phyloP scores from a whole-genome alignment of 495 filamentous ascomycete genomes.

The Elasticomyces elasticus region DNA sequence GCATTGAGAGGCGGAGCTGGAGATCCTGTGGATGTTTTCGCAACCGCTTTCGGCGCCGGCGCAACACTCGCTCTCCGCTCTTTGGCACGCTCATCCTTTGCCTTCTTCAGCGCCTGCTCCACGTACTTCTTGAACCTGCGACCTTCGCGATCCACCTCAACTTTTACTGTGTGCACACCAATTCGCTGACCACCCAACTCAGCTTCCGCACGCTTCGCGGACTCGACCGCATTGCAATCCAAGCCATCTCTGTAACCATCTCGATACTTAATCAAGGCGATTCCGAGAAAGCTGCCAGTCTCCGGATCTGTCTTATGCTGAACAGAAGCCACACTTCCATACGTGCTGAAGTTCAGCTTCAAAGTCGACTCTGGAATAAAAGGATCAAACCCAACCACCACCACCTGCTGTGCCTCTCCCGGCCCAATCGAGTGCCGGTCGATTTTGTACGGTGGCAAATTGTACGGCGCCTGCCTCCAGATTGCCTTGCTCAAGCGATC shows the following conservation, averaged over 20 bases:
- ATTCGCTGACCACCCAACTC: conserved; percentile 59
- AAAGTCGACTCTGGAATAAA: conserved; percentile 64
- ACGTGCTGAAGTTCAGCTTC: conserved; percentile 69
- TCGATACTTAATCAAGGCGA: conserved; percentile 81
- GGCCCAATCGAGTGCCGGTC: conserved; percentile 79
- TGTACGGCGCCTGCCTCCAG: conserved; percentile 67
- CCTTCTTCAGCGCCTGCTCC: conserved; percentile 56
- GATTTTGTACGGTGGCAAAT: conserved; percentile 63
- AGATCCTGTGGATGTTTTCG: conserved; percentile 5
- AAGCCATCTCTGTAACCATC: conserved; percentile 40
- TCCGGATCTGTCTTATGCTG: conserved; percentile 86
- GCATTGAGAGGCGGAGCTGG: conserved; percentile 25
- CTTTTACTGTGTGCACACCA: conserved; percentile 60
- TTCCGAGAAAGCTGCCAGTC: conserved; percentile 83
- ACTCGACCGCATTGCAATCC: conserved; percentile 47
- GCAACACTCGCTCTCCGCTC: conserved; percentile 11
- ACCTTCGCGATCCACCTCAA: conserved; percentile 83
- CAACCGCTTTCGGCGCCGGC: conserved; percentile 4
- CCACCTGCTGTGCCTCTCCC: conserved; percentile 77
- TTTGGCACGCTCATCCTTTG: conserved; percentile 41
- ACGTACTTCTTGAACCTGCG: conserved; percentile 65
- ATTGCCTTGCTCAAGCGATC: conserved; percentile 57
- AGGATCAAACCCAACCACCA: conserved; percentile 89
- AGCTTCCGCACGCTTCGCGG: conserved; percentile 67
- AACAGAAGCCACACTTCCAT: conserved; percentile 79